Evolutionary conservation across 257 asterid species (phyloP).

Genomic region (Haberlea rhodopensis): DNA sequence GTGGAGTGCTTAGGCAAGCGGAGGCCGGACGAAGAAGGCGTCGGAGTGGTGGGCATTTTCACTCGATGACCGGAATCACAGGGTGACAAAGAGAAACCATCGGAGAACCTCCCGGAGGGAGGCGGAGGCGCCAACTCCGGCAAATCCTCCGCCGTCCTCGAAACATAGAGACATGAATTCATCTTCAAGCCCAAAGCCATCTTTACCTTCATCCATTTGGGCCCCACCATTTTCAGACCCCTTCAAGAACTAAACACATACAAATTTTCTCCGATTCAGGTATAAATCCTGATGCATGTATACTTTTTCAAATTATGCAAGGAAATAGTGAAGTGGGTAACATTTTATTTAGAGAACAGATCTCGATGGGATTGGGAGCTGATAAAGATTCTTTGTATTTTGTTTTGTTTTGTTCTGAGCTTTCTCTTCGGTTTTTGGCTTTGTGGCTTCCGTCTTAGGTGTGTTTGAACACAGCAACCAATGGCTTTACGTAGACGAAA

Average conservation of each 20-base stretch:
- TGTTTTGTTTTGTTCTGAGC: not conserved
- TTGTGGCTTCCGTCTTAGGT: constrained; percentile 28
- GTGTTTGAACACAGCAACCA: constrained; percentile 58
- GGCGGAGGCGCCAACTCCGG: constrained; percentile 25
- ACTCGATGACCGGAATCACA: constrained; percentile 36
- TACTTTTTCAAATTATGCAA: no score
- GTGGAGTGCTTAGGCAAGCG: constrained; percentile 48
- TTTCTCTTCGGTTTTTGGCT: constrained; percentile 34
- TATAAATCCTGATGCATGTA: constrained; percentile 6
- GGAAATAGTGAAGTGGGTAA: constrained; percentile 21
- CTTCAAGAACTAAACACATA: constrained; percentile 21
- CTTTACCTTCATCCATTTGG: constrained; percentile 80
- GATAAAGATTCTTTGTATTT: constrained; percentile 3
- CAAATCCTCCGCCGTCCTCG: constrained; percentile 45
- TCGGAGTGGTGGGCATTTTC: constrained; percentile 60
- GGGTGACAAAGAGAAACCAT: constrained; percentile 36
- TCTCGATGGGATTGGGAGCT: constrained; percentile 33
- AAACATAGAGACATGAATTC: constrained; percentile 52
- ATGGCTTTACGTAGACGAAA: constrained; percentile 68
- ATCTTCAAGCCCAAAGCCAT: constrained; percentile 60
- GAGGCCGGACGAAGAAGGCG: constrained; percentile 79
- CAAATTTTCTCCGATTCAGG: constrained; percentile 8
- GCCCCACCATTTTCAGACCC: constrained; percentile 44
- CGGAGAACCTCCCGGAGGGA: constrained; percentile 36
- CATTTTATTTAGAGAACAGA: constrained; percentile 25